Base-by-base conservation (phyloP, 345 rosid genomes). In the Balakata baccata region DNA sequence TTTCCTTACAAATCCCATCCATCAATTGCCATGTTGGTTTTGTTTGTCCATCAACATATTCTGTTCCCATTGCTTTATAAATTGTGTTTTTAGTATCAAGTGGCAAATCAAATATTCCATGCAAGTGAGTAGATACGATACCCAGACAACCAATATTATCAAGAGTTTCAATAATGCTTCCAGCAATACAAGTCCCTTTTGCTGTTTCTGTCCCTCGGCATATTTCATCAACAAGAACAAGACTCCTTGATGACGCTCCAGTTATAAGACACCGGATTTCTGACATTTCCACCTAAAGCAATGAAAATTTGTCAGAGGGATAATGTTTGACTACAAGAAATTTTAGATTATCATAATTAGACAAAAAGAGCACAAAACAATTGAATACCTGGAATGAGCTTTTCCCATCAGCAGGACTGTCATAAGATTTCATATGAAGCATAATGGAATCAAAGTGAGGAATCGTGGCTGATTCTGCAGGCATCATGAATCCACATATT, bases 351-450 rank as follows among this genome's bases (percentile, higher is more conserved):
- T 3, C 23, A 64, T 9, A 10, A 43, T 45, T 46, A 8, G 22
- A 66, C 25, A 3, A 46, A 60, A 18, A 11, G 22, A 34, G 49
- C 45, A 68, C 3, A 18, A n/a, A 63, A 41, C 37, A 66, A 69
- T 18, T 59, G 14, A 34, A 66, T 80, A 94, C 97, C 98, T 94
- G 98, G 82, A 92, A 94, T 63, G 99, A 95, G 65, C 99, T 95
- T 85, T 95, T 95, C 6, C 94, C 96, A 75, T 95, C 99, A 49
- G 89, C 97, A 61, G 99, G 99, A 66, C 98, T 95, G 77, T 95
- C 99, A 71, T 92, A 91, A 49, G 99, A 95, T 86, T 95, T 95
- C 95, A 94, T 92, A 76, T 95, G 99, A 76, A 95, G 99, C 97
- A 92, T 92, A 68, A 95, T 86, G 68, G 97, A 88, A 84, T 92